Evolutionary conservation across 2,329 filamentous ascomycete genomes (phyloP).

Genomic region (Neonectria neomacrospora): DNA sequence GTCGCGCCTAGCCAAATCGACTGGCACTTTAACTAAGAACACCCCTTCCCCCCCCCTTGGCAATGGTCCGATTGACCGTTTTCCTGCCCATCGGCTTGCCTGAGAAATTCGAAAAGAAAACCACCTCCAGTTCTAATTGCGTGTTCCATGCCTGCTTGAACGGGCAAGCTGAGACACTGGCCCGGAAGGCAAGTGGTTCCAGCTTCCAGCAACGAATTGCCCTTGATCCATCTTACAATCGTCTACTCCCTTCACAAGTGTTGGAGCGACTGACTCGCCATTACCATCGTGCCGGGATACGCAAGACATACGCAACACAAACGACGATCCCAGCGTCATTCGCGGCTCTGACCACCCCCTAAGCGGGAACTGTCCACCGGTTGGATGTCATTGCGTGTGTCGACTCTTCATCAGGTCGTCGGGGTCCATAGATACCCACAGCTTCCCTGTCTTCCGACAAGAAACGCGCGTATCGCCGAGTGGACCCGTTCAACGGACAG

Average conservation of each 20-base stretch:
- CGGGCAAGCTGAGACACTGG: neutral
- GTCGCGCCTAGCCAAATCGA: neutral
- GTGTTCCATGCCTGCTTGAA: neutral
- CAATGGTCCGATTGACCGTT: neutral
- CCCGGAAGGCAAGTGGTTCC: neutral
- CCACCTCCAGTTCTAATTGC: neutral
- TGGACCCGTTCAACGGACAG: neutral
- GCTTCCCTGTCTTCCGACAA: neutral
- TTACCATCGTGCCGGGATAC: neutral
- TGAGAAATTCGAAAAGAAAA: neutral
- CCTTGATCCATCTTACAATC: neutral
- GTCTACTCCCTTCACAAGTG: neutral
- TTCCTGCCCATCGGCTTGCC: neutral
- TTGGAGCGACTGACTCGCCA: neutral
- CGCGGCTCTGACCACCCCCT: neutral
- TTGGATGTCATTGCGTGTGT: too few relatives aligned
- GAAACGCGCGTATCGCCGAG: conserved; percentile 7
- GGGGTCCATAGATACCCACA: neutral
- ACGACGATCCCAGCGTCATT: neutral
- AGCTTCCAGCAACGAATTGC: neutral
- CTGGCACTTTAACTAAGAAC: neutral
- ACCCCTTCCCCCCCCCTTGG: neutral
- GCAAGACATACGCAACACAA: neutral
- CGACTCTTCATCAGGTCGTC: neutral
- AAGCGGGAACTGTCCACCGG: neutral